Conservation (phyloP, 2,329 filamentous ascomycete genomes). For the Aspergillus clavatus region DNA sequence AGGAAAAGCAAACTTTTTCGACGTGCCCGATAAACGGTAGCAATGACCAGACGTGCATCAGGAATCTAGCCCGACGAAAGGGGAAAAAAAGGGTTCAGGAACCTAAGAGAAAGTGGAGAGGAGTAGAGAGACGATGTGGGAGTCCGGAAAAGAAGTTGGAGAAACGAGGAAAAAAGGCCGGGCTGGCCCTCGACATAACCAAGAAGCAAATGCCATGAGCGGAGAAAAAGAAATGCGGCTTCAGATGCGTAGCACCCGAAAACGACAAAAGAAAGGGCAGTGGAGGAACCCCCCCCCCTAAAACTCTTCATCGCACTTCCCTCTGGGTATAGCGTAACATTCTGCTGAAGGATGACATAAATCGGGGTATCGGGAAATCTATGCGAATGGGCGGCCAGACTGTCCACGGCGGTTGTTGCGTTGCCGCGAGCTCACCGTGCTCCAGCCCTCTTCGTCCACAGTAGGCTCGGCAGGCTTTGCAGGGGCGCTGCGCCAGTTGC, state of each 20-base stretch:
- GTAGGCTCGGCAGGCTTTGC: slow-evolving; percentile 28
- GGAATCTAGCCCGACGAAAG: slow-evolving; percentile 26
- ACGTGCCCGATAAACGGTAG: slow-evolving; percentile 33
- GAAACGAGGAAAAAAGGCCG: slow-evolving; percentile 9
- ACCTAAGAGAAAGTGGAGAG: slow-evolving; percentile 19
- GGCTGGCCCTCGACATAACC: slow-evolving; percentile 24
- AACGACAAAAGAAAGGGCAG: not conserved
- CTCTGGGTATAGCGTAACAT: slow-evolving; percentile 7
- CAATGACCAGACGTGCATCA: slow-evolving; percentile 30
- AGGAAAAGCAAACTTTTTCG: slow-evolving; percentile 31
- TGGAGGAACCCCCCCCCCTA: not conserved
- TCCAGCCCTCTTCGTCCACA: slow-evolving; percentile 45
- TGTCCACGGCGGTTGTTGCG: slow-evolving; percentile 43
- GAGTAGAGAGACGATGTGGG: slow-evolving; percentile 14
- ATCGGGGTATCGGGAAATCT: slow-evolving; percentile 35
- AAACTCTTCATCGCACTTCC: not conserved
- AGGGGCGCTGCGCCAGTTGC: slow-evolving; percentile 39
- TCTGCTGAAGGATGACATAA: slow-evolving; percentile 16
- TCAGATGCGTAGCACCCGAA: not conserved
- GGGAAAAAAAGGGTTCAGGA: too few relatives aligned
- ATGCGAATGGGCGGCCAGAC: slow-evolving; percentile 36
- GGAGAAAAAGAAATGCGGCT: slow-evolving; percentile 2
- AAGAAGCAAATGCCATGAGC: slow-evolving; percentile 15
- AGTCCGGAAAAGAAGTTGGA: slow-evolving; percentile 13
- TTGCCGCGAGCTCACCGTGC: slow-evolving; percentile 43